Evolutionary conservation across 2,329 filamentous ascomycete genomes (phyloP).

Genomic region (Diaporthe citri): DNA sequence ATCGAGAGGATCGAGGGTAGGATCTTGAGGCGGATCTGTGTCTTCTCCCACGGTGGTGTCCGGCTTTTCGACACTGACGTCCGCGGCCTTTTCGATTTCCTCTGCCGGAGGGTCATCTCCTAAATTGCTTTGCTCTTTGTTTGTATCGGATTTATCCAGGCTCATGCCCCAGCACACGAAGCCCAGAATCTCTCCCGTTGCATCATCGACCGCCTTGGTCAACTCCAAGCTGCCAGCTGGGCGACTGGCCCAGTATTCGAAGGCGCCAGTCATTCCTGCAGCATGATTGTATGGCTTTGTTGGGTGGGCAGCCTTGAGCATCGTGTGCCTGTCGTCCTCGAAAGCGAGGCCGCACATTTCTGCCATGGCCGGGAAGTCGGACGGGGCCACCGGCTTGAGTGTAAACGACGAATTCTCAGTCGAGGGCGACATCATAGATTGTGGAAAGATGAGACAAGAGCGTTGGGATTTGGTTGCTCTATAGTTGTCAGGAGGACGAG

Average conservation of each 20-base stretch:
- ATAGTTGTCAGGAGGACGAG: not conserved
- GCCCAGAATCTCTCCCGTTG: slow-evolving; percentile 47
- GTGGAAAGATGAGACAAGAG: not conserved
- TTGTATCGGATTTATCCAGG: slow-evolving; percentile 43
- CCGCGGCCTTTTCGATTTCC: not conserved
- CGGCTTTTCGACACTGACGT: not conserved
- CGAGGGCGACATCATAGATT: not conserved
- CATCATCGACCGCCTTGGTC: slow-evolving; percentile 51
- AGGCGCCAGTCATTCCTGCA: slow-evolving; percentile 42
- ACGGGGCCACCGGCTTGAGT: slow-evolving; percentile 28
- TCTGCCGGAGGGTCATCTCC: not conserved
- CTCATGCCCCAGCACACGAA: slow-evolving; percentile 52
- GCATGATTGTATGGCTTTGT: slow-evolving; percentile 48
- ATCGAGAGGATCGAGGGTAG: slow-evolving; percentile 44
- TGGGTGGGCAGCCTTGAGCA: slow-evolving; percentile 49
- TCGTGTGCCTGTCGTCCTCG: slow-evolving; percentile 47
- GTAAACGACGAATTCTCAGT: slow-evolving; percentile 7
- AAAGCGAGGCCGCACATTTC: slow-evolving; percentile 50
- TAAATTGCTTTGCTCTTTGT: not conserved
- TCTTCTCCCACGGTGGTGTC: not conserved
- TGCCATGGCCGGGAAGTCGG: slow-evolving; percentile 50
- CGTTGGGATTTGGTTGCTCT: not conserved
- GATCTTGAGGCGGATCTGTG: not conserved
- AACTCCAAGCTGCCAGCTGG: slow-evolving; percentile 43
- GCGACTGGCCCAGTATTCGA: slow-evolving; percentile 43